These are phyloP conservation scores for Penicillium pancosmium DNA, from an alignment of 495 filamentous ascomycete species.

Conservation along the genomic window DNA sequence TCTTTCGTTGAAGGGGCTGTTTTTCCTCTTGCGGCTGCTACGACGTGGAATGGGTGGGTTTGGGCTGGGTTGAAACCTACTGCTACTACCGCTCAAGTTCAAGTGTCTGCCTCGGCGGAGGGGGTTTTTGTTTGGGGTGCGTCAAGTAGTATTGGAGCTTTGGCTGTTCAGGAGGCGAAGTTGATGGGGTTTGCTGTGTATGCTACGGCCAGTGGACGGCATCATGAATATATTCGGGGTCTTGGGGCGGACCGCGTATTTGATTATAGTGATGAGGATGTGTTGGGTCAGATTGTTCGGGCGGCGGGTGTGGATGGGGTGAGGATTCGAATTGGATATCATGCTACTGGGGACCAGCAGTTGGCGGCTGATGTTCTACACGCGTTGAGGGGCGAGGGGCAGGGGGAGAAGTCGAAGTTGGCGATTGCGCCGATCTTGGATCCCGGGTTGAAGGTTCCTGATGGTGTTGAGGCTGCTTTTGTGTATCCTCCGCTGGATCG, in stretches of 20 bases:
- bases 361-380: slow-evolving; percentile 13
- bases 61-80: slow-evolving; percentile 12
- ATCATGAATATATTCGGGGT: slow-evolving; percentile 19
- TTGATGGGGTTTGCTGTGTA: slow-evolving; percentile 19
- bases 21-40: slow-evolving; percentile 18
- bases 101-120: not conserved
- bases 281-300: slow-evolving; percentile 9
- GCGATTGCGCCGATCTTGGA: slow-evolving; percentile 19
- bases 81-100: slow-evolving; percentile 7
- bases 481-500: slow-evolving; percentile 6
- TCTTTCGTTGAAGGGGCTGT: slow-evolving; percentile 17
- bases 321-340: slow-evolving; percentile 7
- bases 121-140: slow-evolving; percentile 46
- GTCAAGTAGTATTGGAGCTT: slow-evolving; percentile 33
- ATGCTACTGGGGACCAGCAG: slow-evolving; percentile 19
- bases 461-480: slow-evolving; percentile 16
- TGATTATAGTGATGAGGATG: slow-evolving; percentile 17
- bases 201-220: slow-evolving; percentile 18
- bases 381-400: not conserved
- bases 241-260: slow-evolving; percentile 17
- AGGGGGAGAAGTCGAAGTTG: slow-evolving; percentile 6
- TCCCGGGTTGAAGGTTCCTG: slow-evolving; percentile 11
- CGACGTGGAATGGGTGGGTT: slow-evolving; percentile 17
- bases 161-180: slow-evolving; percentile 40
- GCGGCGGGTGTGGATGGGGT: slow-evolving; percentile 15